Conservation (phyloP, 345 rosid genomes). For the Psidium friedrichsthalianum region DNA sequence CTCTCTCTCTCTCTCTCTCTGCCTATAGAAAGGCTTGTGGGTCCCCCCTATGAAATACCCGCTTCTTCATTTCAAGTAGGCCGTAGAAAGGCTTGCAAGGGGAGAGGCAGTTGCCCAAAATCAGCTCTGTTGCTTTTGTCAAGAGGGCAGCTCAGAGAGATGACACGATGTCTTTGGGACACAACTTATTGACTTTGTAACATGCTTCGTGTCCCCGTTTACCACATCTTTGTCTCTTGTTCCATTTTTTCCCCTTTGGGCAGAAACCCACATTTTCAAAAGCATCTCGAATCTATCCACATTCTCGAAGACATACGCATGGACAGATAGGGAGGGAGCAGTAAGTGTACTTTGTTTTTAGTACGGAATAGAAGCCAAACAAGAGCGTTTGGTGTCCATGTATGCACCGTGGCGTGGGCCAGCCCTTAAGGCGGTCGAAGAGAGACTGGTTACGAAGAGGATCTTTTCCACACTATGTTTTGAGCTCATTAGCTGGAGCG, state of each 20-base stretch:
- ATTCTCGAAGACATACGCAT: not conserved
- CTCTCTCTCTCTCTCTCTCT: not conserved
- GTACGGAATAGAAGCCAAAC: not conserved
- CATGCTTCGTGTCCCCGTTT: no score
- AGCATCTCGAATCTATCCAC: not conserved
- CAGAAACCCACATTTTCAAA: not conserved
- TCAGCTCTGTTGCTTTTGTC: not conserved
- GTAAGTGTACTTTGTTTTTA: not conserved
- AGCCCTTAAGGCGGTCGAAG: not conserved
- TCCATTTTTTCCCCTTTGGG: not conserved
- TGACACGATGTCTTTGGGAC: no score
- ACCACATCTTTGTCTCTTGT: not conserved
- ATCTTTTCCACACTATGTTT: constrained; percentile 8
- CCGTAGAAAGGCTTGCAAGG: not conserved
- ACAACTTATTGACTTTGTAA: no score
- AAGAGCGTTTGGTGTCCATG: not conserved
- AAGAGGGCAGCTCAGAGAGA: no score
- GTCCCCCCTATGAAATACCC: not conserved
- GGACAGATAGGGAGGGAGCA: not conserved
- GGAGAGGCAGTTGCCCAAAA: not conserved
- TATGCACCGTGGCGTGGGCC: not conserved
- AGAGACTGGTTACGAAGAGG: not conserved
- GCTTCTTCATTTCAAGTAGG: not conserved
- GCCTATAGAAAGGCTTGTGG: not conserved
- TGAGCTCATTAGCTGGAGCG: not conserved